Conservation (phyloP, 768 basidiomycete species). For the Kwoniella sp. region DNA sequence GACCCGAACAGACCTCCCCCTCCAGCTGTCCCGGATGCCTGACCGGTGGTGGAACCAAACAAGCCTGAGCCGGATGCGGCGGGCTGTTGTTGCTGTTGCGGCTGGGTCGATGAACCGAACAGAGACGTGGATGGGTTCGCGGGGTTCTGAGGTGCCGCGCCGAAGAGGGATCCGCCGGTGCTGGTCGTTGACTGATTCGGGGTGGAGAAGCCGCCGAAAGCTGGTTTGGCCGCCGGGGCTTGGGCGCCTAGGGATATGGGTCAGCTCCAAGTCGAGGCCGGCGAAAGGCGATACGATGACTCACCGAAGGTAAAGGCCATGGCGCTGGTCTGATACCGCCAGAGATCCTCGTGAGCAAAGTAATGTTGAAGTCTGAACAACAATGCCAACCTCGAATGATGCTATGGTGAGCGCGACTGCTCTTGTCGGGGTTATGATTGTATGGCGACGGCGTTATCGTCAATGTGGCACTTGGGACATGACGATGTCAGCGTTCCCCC, state of each 20-base stretch:
- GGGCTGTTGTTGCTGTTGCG: slow-evolving; percentile 10
- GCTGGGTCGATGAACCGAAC: slow-evolving; percentile 11
- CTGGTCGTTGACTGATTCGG: slow-evolving; percentile 15
- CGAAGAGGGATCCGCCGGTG: slow-evolving; percentile 9
- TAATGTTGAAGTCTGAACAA: background rate
- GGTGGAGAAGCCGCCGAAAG: slow-evolving; percentile 30
- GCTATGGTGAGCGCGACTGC: slow-evolving; percentile 10
- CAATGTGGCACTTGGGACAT: no score
- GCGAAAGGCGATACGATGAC: no score
- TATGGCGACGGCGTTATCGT: no score
- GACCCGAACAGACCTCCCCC: slow-evolving; percentile 18
- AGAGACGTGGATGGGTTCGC: slow-evolving; percentile 14
- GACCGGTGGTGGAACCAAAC: slow-evolving; percentile 12
- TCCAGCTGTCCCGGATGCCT: background rate
- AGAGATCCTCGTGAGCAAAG: no score
- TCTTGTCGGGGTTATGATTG: background rate
- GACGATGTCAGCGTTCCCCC: no score
- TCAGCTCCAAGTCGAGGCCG: background rate
- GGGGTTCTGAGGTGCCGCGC: slow-evolving; percentile 13
- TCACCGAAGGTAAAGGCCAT: slow-evolving; percentile 15
- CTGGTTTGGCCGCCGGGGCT: slow-evolving; percentile 19
- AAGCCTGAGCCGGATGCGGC: slow-evolving; percentile 3
- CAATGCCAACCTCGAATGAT: no score
- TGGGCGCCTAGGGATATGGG: background rate
- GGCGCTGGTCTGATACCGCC: background rate